These are phyloP conservation scores for Lachancea lanzarotensis DNA, from an alignment of 805 yeast species.

Conservation along the genomic window DNA sequence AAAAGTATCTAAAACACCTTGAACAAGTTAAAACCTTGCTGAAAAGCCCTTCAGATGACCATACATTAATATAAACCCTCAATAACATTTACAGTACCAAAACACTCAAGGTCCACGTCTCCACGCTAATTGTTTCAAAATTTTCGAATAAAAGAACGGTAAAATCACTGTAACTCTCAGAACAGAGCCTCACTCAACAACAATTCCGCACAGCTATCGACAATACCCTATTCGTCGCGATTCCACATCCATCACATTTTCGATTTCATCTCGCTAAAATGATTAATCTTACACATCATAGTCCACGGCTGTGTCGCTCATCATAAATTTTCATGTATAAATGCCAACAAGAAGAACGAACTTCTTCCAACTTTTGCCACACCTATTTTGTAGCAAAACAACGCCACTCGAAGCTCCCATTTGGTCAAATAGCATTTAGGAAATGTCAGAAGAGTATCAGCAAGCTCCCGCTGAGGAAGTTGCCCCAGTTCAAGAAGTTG, in stretches of 20 bases:
- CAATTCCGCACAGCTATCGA: no score
- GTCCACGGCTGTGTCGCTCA: background rate
- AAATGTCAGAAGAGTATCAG: constrained; percentile 16
- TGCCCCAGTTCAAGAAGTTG: constrained; percentile 1
- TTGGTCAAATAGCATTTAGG: background rate
- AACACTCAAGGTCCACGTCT: background rate
- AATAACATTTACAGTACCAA: background rate
- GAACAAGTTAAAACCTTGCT: no score
- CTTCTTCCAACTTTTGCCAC: background rate
- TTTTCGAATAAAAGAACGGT: background rate
- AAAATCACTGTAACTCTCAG: no score
- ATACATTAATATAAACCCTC: no score
- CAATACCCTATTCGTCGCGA: no score
- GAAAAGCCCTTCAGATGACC: no score
- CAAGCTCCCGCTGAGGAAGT: constrained; percentile 15
- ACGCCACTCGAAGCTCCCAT: no score
- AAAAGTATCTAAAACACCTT: no score
- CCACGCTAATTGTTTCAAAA: background rate
- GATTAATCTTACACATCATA: background rate
- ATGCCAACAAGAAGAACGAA: background rate
- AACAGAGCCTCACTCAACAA: no score
- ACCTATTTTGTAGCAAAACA: background rate
- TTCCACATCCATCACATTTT: no score
- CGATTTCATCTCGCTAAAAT: background rate
- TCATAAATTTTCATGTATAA: background rate